Evolutionary conservation across 2,329 filamentous ascomycete genomes (phyloP).

Genomic region (Grosmannia huntii): DNA sequence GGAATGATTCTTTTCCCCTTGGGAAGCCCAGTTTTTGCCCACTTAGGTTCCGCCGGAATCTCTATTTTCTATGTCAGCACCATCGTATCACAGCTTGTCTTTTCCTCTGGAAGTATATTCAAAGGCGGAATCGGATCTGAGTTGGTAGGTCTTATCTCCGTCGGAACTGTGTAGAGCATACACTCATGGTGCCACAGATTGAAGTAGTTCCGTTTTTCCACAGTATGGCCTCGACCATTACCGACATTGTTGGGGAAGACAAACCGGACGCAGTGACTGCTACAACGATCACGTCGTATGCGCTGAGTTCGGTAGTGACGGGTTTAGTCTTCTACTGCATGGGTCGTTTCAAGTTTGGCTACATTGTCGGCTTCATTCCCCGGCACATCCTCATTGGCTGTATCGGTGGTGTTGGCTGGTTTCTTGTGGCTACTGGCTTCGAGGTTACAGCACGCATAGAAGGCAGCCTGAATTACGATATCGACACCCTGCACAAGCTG

Average conservation of each 20-base stretch:
- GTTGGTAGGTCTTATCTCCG: slow-evolving; percentile 41
- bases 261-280: slow-evolving; percentile 79
- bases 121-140: slow-evolving; percentile 87
- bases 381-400: slow-evolving; percentile 93
- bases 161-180: neutral
- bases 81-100: slow-evolving; percentile 83
- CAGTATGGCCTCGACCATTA: slow-evolving; percentile 89
- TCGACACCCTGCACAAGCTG: slow-evolving; percentile 63
- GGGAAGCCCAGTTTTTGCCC: slow-evolving; percentile 71
- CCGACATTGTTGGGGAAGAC: slow-evolving; percentile 62
- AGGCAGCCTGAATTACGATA: slow-evolving; percentile 70
- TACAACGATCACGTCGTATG: slow-evolving; percentile 86
- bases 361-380: slow-evolving; percentile 92
- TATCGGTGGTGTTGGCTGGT: slow-evolving; percentile 94
- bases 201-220: slow-evolving; percentile 98
- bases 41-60: slow-evolving; percentile 83
- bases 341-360: slow-evolving; percentile 76
- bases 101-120: slow-evolving; percentile 79
- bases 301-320: slow-evolving; percentile 80
- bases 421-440: slow-evolving; percentile 79
- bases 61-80: slow-evolving; percentile 99
- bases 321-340: slow-evolving; percentile 86
- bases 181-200: slow-evolving; percentile 38
- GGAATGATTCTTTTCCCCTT: slow-evolving; percentile 92
- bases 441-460: slow-evolving; percentile 86